phyloP scores from a whole-genome alignment of 768 basidiomycete genomes.

The Cystobasidium tubakii region DNA sequence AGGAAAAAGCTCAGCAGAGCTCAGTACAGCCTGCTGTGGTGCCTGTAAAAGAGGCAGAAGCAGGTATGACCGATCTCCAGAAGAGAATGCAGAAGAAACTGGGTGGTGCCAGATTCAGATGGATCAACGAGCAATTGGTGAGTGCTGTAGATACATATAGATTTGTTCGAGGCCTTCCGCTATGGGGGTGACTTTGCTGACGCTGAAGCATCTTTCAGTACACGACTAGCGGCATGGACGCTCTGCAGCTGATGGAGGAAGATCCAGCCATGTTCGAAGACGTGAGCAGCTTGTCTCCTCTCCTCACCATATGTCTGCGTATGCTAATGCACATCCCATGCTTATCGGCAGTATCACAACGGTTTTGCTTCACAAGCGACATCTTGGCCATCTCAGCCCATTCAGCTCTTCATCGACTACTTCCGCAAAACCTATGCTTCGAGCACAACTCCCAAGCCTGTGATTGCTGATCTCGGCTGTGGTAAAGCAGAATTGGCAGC shows the following conservation, averaged over 20 bases:
- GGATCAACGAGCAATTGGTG: slow-evolving; percentile 76
- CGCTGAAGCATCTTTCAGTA: slow-evolving; percentile 52
- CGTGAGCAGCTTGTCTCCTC: slow-evolving; percentile 52
- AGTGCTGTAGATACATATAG: background rate
- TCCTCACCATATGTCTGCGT: no score
- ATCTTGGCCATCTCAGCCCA: slow-evolving; percentile 89
- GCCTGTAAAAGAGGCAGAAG: background rate
- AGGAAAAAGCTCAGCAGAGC: background rate
- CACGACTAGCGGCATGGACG: slow-evolving; percentile 70
- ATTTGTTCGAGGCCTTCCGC: no score
- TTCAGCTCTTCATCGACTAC: slow-evolving; percentile 66
- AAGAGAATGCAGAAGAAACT: slow-evolving; percentile 61
- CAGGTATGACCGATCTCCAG: slow-evolving; percentile 64
- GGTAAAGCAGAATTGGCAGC: slow-evolving; percentile 86
- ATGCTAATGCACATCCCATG: no score
- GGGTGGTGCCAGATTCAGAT: slow-evolving; percentile 54
- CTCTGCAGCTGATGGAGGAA: slow-evolving; percentile 72
- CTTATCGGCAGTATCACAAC: slow-evolving; percentile 66
- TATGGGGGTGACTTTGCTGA: no score
- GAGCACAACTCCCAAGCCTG: slow-evolving; percentile 54
- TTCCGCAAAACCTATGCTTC: slow-evolving; percentile 48
- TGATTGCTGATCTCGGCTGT: slow-evolving; percentile 90
- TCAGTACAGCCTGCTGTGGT: background rate
- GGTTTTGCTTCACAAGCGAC: slow-evolving; percentile 88
- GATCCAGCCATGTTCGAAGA: slow-evolving; percentile 77